Percentiles rank a stretch among this genome's conserved stretches.
Conservation (phyloP, 441 rosid genomes). For the Pelargonium fulgidum region DNA sequence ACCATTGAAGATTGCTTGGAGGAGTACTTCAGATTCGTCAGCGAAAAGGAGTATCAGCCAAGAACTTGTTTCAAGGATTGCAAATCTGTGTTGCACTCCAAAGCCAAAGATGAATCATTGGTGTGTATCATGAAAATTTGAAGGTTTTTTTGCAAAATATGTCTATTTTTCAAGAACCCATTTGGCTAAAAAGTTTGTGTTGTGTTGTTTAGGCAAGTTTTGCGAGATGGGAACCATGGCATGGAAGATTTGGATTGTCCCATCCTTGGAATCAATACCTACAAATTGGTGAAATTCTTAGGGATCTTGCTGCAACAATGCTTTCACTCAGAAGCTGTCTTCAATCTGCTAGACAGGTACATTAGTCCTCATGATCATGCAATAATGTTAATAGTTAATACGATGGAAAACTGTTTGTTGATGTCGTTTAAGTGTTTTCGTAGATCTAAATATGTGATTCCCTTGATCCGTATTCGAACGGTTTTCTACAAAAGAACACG, state of each 20-base stretch:
- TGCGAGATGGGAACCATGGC: conserved; percentile 50
- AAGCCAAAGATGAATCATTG: conserved; percentile 54
- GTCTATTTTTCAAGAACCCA: not conserved
- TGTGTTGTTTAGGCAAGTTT: conserved; percentile 36
- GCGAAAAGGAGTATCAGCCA: conserved; percentile 25
- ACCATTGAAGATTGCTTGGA: conserved; percentile 47
- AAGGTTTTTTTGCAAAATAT: no score
- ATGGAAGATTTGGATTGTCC: not conserved
- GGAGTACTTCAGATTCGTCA: conserved; percentile 27
- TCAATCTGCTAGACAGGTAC: conserved; percentile 35
- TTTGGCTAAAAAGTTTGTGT: not conserved
- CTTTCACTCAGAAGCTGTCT: conserved; percentile 38
- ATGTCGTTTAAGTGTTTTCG: no score
- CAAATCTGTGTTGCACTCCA: conserved; percentile 40
- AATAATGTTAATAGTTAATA: no score
- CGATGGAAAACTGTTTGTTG: no score
- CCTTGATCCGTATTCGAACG: no score
- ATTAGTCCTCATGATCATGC: no score
- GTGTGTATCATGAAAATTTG: conserved; percentile 15
- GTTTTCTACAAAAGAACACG: no score
- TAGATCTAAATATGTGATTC: no score
- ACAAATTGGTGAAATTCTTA: conserved; percentile 39
- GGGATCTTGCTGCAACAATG: conserved; percentile 41
- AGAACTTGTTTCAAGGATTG: conserved; percentile 25
- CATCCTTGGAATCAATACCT: conserved; percentile 31